Conservation (phyloP, 73 alveolate species). For the Blepharisma japonicum region DNA sequence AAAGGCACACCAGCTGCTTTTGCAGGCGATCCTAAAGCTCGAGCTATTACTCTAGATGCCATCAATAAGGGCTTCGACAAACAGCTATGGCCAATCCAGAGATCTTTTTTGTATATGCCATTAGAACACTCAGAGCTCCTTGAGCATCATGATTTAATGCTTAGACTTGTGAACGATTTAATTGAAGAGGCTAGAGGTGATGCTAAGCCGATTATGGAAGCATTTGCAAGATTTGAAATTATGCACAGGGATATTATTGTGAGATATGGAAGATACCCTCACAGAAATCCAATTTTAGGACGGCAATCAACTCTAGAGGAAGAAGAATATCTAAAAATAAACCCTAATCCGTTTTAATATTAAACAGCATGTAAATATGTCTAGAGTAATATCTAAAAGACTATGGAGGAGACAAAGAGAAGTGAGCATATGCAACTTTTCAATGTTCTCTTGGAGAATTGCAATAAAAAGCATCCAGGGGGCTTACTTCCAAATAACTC, state of each 20-base stretch:
- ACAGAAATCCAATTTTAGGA: constrained; percentile 65
- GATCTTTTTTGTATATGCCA: constrained; percentile 41
- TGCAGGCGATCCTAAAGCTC: constrained; percentile 43
- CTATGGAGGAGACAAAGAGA: too few species aligned
- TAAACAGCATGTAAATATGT: too few species aligned
- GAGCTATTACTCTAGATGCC: constrained; percentile 27
- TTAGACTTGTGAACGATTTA: neutral
- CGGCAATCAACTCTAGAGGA: constrained; percentile 68
- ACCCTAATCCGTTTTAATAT: constrained; percentile 20
- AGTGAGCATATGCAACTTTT: too few species aligned
- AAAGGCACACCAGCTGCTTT: constrained; percentile 44
- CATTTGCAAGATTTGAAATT: constrained; percentile 28
- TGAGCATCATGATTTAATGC: constrained; percentile 17
- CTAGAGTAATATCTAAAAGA: too few species aligned
- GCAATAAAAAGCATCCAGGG: too few species aligned
- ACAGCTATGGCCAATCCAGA: constrained; percentile 31
- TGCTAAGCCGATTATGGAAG: neutral
- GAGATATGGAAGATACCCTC: constrained; percentile 76
- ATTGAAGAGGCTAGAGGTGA: constrained; percentile 30
- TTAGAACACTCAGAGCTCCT: constrained; percentile 48
- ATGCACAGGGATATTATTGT: constrained; percentile 45
- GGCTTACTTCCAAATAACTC: too few species aligned
- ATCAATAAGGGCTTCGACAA: constrained; percentile 30
- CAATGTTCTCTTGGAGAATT: too few species aligned
- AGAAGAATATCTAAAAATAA: constrained; percentile 47